Base-by-base conservation (phyloP, 768 basidiomycete genomes). In the Antrodiella citrinella region DNA sequence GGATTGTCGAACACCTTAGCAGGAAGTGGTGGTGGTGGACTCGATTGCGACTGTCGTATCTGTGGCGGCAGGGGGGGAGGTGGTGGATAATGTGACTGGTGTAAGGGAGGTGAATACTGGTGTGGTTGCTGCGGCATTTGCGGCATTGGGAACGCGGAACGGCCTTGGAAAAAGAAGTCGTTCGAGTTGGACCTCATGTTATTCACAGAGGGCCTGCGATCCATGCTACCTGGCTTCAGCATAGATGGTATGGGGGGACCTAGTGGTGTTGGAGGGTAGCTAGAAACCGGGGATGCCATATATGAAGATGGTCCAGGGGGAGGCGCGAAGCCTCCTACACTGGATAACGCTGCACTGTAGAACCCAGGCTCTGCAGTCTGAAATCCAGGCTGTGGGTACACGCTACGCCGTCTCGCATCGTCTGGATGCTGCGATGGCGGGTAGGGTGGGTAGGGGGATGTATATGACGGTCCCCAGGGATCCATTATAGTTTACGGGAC, bases 21-120 rank as follows among this genome's bases (percentile, higher is more conserved):
- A 4, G 62, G 62, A 2, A 63, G 26, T 20, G 59, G 62, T 2
- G 62, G 62, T 61, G 39, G 19, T 54, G 62, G 2, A 60, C 59
- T 7, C 48, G 51, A 35, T 51, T 47, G 24, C 7, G 46, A 44
- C 18, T 54, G 50, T 23, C 47, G 45, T 11, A 54, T 42, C 45
- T 51, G 53, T n/a, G 50, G 49, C 23, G 53, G 52, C 4, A 12
- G 47, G 15, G 23, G 7, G 45, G 11, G 21, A 4, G 19, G 41
- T 18, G 3, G 22, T 21, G 12, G 40, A 15, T 25, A 13, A 19
- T 15, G 45, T n/a, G 10, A 25, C 3, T 13, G 46, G 19, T 15
- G 46, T 47, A 18, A 26, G 11, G 4, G 46, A n/a, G 12, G 30
- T 26, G 7, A 4, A 26, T 47, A 26, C 26, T 15, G 7, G 12